A percentile compares a stretch with the other conserved stretches of the same genome.
phyloP scores from a whole-genome alignment of 2,329 filamentous ascomycete genomes.

The Monilinia fructicola region DNA sequence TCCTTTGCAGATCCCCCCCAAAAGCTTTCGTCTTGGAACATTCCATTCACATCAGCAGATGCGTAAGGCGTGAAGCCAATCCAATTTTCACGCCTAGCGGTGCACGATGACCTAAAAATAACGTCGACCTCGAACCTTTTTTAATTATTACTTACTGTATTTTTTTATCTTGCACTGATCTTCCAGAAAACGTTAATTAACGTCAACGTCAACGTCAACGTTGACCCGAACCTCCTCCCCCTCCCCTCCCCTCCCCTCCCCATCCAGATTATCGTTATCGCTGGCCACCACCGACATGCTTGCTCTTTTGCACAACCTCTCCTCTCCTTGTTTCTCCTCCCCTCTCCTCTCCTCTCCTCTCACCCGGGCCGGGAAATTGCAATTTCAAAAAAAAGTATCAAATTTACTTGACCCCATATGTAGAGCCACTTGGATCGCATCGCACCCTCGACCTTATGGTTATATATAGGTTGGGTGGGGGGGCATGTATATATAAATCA shows the following conservation, averaged over 20 bases:
- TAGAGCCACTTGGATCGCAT: not conserved
- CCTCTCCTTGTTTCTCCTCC: too few species aligned
- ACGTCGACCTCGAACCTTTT: not conserved
- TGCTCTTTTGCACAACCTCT: too few species aligned
- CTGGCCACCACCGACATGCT: not conserved
- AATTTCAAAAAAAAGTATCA: constrained; percentile 11
- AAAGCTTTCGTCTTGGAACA: constrained; percentile 1
- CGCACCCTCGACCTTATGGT: not conserved
- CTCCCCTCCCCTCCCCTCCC: not conserved
- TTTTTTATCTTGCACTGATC: not conserved
- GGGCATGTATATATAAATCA: too few species aligned
- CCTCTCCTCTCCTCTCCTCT: too few species aligned
- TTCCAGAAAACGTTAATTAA: constrained; percentile 4
- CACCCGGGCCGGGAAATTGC: constrained; percentile 9
- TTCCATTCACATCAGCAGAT: constrained; percentile 5
- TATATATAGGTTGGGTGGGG: not conserved
- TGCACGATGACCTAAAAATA: constrained; percentile 9
- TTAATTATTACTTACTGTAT: too few species aligned
- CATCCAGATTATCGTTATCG: constrained; percentile 12
- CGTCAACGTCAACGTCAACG: not conserved
- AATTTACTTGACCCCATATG: constrained; percentile 15
- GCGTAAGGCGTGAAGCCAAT: too few species aligned
- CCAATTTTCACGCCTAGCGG: not conserved
- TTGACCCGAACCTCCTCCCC: too few species aligned
- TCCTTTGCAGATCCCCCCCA: constrained; percentile 8